These are phyloP conservation scores for Onygenales sp. DNA, from an alignment of 2,329 filamentous ascomycete species.

Conservation along the genomic window DNA sequence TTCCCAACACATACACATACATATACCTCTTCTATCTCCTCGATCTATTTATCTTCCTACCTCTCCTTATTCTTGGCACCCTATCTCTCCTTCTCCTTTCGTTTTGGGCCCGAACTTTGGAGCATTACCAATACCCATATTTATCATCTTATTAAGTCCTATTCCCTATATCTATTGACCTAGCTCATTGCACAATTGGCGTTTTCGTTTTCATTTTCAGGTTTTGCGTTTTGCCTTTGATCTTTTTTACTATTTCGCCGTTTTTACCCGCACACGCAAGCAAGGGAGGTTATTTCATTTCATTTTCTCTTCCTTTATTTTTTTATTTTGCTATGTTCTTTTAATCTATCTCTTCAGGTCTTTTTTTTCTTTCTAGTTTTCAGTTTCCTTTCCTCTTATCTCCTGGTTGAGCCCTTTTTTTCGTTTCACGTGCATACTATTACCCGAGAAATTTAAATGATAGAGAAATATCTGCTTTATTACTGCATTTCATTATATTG, in stretches of 20 bases:
- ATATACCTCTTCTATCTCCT: no score
- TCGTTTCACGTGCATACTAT: no score
- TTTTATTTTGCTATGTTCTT: slow-evolving; percentile 13
- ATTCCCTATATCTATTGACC: neutral
- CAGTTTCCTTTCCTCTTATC: neutral
- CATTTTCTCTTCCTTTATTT: slow-evolving; percentile 5
- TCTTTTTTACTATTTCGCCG: slow-evolving; percentile 6
- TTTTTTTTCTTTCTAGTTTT: slow-evolving; percentile 3
- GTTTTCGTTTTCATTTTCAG: neutral
- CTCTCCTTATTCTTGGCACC: no score
- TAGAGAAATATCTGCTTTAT: slow-evolving; percentile 8
- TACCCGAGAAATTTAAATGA: slow-evolving; percentile 4
- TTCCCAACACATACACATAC: no score
- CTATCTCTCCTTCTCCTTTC: no score
- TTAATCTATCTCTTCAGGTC: neutral
- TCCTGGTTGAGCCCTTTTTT: no score
- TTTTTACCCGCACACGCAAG: neutral
- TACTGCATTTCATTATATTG: neutral
- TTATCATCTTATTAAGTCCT: neutral
- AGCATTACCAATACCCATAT: no score
- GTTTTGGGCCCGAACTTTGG: no score
- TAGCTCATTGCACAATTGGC: neutral
- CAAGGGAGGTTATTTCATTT: neutral
- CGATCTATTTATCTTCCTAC: no score
- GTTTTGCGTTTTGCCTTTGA: slow-evolving; percentile 3